Evolutionary conservation across 345 rosid genomes (phyloP).

Genomic region (Boechera stricta): DNA sequence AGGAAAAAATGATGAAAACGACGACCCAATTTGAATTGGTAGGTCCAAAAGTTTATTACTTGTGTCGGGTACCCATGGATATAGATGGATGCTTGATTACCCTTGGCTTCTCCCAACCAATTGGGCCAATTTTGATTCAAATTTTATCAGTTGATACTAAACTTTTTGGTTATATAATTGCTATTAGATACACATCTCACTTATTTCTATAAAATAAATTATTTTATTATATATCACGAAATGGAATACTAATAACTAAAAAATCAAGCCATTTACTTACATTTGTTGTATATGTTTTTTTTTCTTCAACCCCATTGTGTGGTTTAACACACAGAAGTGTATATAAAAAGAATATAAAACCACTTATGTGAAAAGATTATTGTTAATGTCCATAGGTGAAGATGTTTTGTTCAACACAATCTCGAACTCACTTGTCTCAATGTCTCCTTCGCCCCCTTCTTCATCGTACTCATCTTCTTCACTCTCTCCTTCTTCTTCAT

Average conservation of each 20-base stretch:
- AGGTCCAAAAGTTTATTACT: slow-evolving; percentile 46
- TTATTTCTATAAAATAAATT: neutral
- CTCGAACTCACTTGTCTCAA: slow-evolving; percentile 62
- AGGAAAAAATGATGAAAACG: slow-evolving; percentile 42
- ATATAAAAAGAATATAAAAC: slow-evolving; percentile 19
- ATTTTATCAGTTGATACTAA: neutral
- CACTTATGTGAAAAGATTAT: slow-evolving; percentile 42
- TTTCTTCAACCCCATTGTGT: slow-evolving; percentile 15
- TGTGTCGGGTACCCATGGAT: slow-evolving; percentile 46
- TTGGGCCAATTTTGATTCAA: slow-evolving; percentile 36
- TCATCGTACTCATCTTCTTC: slow-evolving; percentile 51
- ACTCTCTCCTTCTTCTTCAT: slow-evolving; percentile 50
- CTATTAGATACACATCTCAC: neutral
- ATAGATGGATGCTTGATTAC: slow-evolving; percentile 37
- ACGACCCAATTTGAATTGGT: slow-evolving; percentile 41
- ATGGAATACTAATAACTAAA: slow-evolving; percentile 29
- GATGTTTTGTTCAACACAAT: slow-evolving; percentile 61
- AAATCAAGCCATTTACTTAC: slow-evolving; percentile 35
- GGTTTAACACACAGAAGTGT: slow-evolving; percentile 25
- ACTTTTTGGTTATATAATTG: slow-evolving; percentile 1
- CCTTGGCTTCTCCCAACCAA: slow-evolving; percentile 40
- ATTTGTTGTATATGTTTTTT: slow-evolving; percentile 35
- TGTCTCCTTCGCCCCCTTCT: slow-evolving; percentile 51
- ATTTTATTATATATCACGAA: slow-evolving; percentile 10
- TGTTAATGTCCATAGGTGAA: slow-evolving; percentile 46